A percentile compares a stretch with the other conserved stretches of the same genome.
phyloP scores from a whole-genome alignment of 345 rosid species.

The Sapria himalayana region DNA sequence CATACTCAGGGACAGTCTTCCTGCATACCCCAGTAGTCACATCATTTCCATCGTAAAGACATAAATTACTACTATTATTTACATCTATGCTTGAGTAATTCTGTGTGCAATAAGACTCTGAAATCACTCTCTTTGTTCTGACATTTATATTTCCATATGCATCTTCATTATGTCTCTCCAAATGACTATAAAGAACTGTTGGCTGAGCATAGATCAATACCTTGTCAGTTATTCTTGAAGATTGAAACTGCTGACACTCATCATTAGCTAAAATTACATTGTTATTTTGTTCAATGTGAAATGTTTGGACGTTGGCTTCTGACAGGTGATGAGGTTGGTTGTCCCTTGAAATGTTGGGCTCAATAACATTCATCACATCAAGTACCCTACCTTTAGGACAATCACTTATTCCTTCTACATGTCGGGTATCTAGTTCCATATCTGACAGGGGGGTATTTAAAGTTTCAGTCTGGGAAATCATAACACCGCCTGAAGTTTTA shows the following conservation, averaged over 20 bases:
- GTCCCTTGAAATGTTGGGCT: slow-evolving; percentile 16
- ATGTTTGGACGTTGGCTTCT: slow-evolving; percentile 15
- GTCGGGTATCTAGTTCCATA: slow-evolving; percentile 24
- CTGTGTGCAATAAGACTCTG: slow-evolving; percentile 44
- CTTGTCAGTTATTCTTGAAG: slow-evolving; percentile 17
- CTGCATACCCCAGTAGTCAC: slow-evolving; percentile 20
- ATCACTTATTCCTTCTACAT: slow-evolving; percentile 15
- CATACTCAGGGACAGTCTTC: slow-evolving; percentile 21
- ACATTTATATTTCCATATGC: slow-evolving; percentile 16
- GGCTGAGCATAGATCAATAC: slow-evolving; percentile 15
- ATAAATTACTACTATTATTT: slow-evolving; percentile 27
- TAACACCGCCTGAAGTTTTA: slow-evolving; percentile 38
- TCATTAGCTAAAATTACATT: slow-evolving; percentile 18
- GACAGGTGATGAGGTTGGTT: slow-evolving; percentile 12
- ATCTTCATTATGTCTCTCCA: slow-evolving; percentile 21
- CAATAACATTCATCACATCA: slow-evolving; percentile 19
- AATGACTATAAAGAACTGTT: too few relatives aligned
- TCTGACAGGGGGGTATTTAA: slow-evolving; percentile 23
- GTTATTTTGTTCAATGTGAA: slow-evolving; percentile 18
- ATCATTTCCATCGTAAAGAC: slow-evolving; percentile 17
- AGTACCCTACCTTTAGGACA: slow-evolving; percentile 17
- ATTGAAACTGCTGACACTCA: slow-evolving; percentile 18
- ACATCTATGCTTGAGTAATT: slow-evolving; percentile 28
- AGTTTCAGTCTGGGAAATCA: slow-evolving; percentile 20
- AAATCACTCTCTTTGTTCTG: slow-evolving; percentile 30